Percentiles rank a stretch among this genome's conserved stretches.
Evolutionary conservation across 306 rosid genomes (phyloP).

Genomic region (Casuarina equisetifolia): DNA sequence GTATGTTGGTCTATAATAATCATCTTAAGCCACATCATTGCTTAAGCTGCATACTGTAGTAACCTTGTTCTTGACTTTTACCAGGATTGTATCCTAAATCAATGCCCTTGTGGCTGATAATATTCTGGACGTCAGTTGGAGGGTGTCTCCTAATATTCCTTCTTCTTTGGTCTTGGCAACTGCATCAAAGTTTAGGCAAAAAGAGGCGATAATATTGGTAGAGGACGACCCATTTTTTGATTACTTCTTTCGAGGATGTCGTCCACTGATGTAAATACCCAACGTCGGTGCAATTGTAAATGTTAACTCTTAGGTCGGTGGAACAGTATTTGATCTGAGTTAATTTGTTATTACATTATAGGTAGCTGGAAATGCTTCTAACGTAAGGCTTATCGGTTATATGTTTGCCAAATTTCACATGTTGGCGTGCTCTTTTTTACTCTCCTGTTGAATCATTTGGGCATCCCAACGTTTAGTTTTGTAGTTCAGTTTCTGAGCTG

Average conservation of each 20-base stretch:
- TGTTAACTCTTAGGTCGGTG: constrained; percentile 59
- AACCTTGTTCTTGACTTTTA: constrained; percentile 13
- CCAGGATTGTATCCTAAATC: constrained; percentile 86
- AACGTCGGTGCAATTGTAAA: constrained; percentile 59
- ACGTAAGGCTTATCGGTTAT: constrained; percentile 41
- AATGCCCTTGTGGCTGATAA: constrained; percentile 86
- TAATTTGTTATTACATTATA: constrained; percentile 37
- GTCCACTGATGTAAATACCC: constrained; percentile 66
- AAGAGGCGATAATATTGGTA: constrained; percentile 59
- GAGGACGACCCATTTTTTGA: constrained; percentile 56
- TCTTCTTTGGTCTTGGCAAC: constrained; percentile 77
- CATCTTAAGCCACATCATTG: neutral
- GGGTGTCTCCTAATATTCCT: constrained; percentile 50
- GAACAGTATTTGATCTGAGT: constrained; percentile 49
- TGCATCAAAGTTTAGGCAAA: constrained; percentile 59
- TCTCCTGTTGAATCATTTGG: constrained; percentile 28
- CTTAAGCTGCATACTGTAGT: neutral
- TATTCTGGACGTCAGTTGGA: constrained; percentile 69
- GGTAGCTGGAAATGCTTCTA: constrained; percentile 32
- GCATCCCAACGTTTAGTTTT: neutral
- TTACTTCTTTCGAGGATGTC: constrained; percentile 52
- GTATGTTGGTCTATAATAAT: constrained; percentile 36
- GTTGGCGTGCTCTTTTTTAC: constrained; percentile 20
- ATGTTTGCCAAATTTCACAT: constrained; percentile 32
- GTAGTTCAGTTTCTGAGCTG: neutral